Evolutionary conservation across 352 stramenopile species (phyloP).

Genomic region (Globisporangium camurandrum): DNA sequence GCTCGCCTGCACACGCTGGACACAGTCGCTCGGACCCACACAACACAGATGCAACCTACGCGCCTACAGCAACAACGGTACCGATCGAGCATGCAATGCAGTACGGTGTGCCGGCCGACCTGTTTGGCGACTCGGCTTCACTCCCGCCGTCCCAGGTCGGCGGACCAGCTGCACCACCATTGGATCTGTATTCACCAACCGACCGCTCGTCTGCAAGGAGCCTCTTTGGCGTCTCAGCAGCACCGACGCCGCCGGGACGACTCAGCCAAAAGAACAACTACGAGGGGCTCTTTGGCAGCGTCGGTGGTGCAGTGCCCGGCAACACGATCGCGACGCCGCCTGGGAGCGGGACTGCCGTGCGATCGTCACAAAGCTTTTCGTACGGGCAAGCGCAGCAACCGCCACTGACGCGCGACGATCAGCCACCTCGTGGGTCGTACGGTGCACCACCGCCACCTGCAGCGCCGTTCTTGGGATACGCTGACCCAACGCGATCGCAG

Average conservation of each 20-base stretch:
- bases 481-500: slow-evolving; percentile 31
- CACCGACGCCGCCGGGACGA: slow-evolving; percentile 16
- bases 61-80: slow-evolving; percentile 5
- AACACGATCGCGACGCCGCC: slow-evolving; percentile 10
- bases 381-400: slow-evolving; percentile 21
- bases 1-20: no score
- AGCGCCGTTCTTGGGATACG: slow-evolving; percentile 64
- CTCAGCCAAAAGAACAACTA: slow-evolving; percentile 23
- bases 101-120: slow-evolving; percentile 11
- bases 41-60: background rate
- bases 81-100: slow-evolving; percentile 1
- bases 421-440: slow-evolving; percentile 6
- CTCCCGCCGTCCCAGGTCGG: slow-evolving; percentile 26
- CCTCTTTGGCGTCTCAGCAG: slow-evolving; percentile 29
- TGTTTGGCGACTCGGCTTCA: slow-evolving; percentile 5
- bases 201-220: slow-evolving; percentile 23
- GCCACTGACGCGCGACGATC: slow-evolving; percentile 3
- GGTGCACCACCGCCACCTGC: slow-evolving; percentile 35
- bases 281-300: slow-evolving; percentile 38
- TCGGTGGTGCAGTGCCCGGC: slow-evolving; percentile 11
- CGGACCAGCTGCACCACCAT: slow-evolving; percentile 8
- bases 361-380: slow-evolving; percentile 40
- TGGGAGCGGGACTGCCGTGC: slow-evolving; percentile 5
- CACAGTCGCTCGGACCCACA: no score
- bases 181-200: slow-evolving; percentile 19